A percentile compares a stretch with the other conserved stretches of the same genome.
Evolutionary conservation across 2,329 filamentous ascomycete genomes (phyloP).

Genomic region (Nothomitra cinnamomea): DNA sequence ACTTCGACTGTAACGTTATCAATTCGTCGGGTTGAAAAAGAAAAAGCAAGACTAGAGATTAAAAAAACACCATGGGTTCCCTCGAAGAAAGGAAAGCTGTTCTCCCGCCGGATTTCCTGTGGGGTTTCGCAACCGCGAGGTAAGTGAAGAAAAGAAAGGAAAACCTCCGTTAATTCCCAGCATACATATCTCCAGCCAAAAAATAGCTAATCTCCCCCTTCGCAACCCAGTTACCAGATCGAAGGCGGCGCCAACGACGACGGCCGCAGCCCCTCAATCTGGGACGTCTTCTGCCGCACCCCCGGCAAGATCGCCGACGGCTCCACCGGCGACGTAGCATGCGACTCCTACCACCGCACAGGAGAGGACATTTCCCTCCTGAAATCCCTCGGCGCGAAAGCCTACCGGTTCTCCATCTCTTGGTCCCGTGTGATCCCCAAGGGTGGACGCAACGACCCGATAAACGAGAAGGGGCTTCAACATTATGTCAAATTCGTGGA

Average conservation of each 20-base stretch:
- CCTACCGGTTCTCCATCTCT: conserved; percentile 72
- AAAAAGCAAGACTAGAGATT: too few relatives aligned
- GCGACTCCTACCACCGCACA: conserved; percentile 73
- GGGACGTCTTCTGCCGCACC: conserved; percentile 74
- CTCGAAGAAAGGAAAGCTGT: conserved; percentile 12
- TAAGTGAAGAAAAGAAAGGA: conserved; percentile 23
- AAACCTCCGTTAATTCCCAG: neutral
- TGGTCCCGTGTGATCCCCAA: conserved; percentile 72
- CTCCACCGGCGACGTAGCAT: conserved; percentile 58
- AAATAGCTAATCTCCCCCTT: neutral
- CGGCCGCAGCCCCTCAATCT: conserved; percentile 68
- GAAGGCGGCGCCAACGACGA: conserved; percentile 61
- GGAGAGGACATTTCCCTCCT: conserved; percentile 62
- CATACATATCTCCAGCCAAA: too few relatives aligned
- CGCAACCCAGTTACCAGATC: conserved; percentile 56
- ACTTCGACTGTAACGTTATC: too few relatives aligned
- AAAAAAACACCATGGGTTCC: too few relatives aligned
- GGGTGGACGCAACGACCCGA: conserved; percentile 64
- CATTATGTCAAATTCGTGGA: conserved; percentile 69
- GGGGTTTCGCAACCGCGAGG: conserved; percentile 68
- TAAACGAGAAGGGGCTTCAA: conserved; percentile 62
- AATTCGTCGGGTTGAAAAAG: too few relatives aligned
- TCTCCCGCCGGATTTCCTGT: conserved; percentile 53
- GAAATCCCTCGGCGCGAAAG: conserved; percentile 53
- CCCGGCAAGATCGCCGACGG: conserved; percentile 71